These are phyloP conservation scores for Fusarium verticillioides DNA, from an alignment of 2,329 filamentous ascomycete genomes.

Conservation along the genomic window DNA sequence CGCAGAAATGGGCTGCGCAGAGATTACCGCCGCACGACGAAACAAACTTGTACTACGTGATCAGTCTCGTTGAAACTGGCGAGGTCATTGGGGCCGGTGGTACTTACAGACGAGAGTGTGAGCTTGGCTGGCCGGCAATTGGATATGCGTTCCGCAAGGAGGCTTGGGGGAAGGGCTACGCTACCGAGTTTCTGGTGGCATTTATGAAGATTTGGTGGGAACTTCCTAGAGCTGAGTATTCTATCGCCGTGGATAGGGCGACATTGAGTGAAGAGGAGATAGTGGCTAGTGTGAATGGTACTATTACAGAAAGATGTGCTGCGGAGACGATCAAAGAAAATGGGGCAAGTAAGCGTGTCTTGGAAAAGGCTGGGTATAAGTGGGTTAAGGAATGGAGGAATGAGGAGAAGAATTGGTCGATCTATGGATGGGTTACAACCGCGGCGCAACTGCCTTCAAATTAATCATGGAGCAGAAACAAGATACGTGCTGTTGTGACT, in stretches of 20 bases:
- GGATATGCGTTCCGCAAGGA: conserved; percentile 13
- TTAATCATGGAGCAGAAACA: neutral
- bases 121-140: conserved; percentile 12
- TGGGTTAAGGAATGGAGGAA: conserved; percentile 5
- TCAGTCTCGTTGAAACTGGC: conserved; percentile 6
- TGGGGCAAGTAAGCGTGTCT: neutral
- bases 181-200: neutral
- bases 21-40: neutral
- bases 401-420: conserved; percentile 6
- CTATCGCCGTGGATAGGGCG: neutral
- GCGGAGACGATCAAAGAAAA: conserved; percentile 6
- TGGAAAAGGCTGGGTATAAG: neutral
- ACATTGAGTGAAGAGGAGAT: conserved; percentile 5
- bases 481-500: fast-evolving
- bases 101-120: neutral
- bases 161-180: conserved; percentile 13
- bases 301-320: neutral
- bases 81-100: conserved; percentile 3
- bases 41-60: neutral
- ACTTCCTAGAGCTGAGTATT: neutral
- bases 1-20: neutral
- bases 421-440: conserved; percentile 1
- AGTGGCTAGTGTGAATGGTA: neutral
- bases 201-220: conserved; percentile 13
- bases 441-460: neutral